Conservation (phyloP, 306 rosid species). For the Pterocarpus macrocarpus region DNA sequence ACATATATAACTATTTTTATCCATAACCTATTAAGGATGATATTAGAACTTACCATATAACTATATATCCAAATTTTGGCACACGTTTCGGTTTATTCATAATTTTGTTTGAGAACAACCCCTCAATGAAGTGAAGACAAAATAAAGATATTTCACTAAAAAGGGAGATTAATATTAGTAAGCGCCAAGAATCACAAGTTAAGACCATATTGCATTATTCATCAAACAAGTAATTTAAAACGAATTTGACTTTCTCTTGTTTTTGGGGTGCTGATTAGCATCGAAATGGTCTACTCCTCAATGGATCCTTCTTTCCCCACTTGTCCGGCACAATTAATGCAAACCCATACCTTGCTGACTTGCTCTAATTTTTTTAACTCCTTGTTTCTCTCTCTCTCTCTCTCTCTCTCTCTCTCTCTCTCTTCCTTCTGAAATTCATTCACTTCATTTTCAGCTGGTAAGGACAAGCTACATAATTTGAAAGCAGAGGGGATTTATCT, state of each 20-base stretch:
- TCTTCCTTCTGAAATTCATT: no score
- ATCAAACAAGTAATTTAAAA: not conserved
- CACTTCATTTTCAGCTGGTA: no score
- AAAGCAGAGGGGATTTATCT: not conserved
- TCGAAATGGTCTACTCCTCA: slow-evolving; percentile 13
- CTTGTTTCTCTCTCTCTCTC: not conserved
- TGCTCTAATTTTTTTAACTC: not conserved
- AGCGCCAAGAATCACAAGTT: not conserved
- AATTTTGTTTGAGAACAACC: no score
- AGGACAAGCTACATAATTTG: slow-evolving; percentile 4
- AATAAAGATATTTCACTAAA: not conserved
- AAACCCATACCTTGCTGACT: slow-evolving; percentile 26
- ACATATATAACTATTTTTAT: no score
- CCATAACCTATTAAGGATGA: no score
- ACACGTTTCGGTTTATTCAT: no score
- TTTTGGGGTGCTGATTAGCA: slow-evolving; percentile 8
- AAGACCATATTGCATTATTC: not conserved
- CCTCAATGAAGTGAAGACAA: not conserved
- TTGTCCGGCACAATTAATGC: slow-evolving; percentile 36
- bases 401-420: not conserved
- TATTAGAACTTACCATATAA: no score
- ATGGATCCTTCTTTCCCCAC: slow-evolving; percentile 36
- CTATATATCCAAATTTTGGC: no score
- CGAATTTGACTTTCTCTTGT: slow-evolving; percentile 35
- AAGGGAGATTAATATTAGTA: not conserved